Percentiles rank a stretch among this genome's conserved stretches.
These are phyloP conservation scores for Byssothecium circinans DNA, from an alignment of 2,329 filamentous ascomycete species.

Conservation along the genomic window DNA sequence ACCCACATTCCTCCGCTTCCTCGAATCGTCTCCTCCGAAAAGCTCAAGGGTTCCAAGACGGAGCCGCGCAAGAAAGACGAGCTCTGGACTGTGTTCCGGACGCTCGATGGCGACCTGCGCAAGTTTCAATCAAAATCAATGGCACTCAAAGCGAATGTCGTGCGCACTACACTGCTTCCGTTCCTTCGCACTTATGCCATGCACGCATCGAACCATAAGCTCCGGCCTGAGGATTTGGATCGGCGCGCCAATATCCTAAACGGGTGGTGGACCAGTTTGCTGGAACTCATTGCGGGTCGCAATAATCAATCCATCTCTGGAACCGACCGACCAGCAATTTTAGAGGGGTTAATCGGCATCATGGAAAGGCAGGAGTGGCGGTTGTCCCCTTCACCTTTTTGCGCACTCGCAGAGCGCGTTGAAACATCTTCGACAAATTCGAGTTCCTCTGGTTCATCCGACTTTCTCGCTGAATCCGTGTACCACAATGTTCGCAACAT, in stretches of 20 bases:
- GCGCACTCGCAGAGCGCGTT: constrained; percentile 61
- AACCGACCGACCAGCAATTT: constrained; percentile 77
- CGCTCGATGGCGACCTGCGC: constrained; percentile 68
- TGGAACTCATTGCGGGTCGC: constrained; percentile 78
- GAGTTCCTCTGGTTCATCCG: constrained; percentile 61
- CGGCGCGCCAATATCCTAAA: constrained; percentile 77
- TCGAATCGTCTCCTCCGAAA: constrained; percentile 45
- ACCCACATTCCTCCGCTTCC: constrained; percentile 48
- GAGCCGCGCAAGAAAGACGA: constrained; percentile 65
- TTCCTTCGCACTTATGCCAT: constrained; percentile 72
- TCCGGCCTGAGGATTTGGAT: constrained; percentile 82
- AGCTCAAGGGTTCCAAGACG: constrained; percentile 41
- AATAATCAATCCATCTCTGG: constrained; percentile 77
- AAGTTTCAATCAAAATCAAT: constrained; percentile 77
- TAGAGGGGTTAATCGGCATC: constrained; percentile 76
- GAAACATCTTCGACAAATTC: constrained; percentile 56
- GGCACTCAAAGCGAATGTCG: constrained; percentile 72
- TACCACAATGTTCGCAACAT: constrained; percentile 88
- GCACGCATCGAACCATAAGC: constrained; percentile 65
- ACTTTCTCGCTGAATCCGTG: constrained; percentile 74
- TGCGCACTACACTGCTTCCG: constrained; percentile 72
- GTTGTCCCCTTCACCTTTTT: constrained; percentile 67
- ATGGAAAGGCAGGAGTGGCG: constrained; percentile 92
- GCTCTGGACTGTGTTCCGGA: constrained; percentile 68
- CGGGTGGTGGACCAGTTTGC: constrained; percentile 84